Base-by-base conservation (phyloP, 2,329 filamentous ascomycete species). In the Fusarium pininemorale region DNA sequence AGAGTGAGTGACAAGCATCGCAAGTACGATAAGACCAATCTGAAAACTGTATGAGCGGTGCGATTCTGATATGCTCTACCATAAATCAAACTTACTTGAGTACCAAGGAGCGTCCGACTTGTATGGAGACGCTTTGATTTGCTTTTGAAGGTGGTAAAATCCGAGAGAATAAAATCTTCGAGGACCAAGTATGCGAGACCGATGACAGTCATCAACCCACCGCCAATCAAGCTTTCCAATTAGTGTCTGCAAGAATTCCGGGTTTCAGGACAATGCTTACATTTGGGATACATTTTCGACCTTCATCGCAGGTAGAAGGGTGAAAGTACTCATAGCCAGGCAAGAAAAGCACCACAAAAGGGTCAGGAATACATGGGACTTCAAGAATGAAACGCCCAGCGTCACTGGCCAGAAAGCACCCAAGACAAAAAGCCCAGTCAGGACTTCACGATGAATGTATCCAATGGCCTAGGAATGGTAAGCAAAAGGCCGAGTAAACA, bases 371-470 rank as follows among this genome's bases (percentile, higher is more conserved):
- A 85, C 79, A 79, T 98, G 92, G 32, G 88, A 83, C 59, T 84
- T 87, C 14, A 98, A 74, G 78, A 99, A 98, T 0, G 86, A 86
- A 32, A 88, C 78, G 1, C 96, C 96, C 75, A 96, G 93, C 1
- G 90, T 85, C 1, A 88, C 75, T 2, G 96, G 96, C 93, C 95
- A 99, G 48, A 93, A 86, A 2, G 91, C 89, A 7, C 90, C 95
- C 7, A 95, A 75, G 32, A 95, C 78, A 79, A 95, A 99, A 63
- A 96, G 90, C 2, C 90, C 84, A 0, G 96, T 98, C 76, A 97
- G 92, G 30, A 98, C 90, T 79, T 98, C 93, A 45, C 96, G 92
- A 77, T 96, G 89, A 64, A 97, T 97, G 81, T 99, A 99, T 57
- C 94, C 95, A 83, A 97, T 87, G 28, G 96, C 95, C 94, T 96